These are phyloP conservation scores for Poteriospumella lacustris DNA, from an alignment of 108 stramenopile genomes.

Conservation along the genomic window DNA sequence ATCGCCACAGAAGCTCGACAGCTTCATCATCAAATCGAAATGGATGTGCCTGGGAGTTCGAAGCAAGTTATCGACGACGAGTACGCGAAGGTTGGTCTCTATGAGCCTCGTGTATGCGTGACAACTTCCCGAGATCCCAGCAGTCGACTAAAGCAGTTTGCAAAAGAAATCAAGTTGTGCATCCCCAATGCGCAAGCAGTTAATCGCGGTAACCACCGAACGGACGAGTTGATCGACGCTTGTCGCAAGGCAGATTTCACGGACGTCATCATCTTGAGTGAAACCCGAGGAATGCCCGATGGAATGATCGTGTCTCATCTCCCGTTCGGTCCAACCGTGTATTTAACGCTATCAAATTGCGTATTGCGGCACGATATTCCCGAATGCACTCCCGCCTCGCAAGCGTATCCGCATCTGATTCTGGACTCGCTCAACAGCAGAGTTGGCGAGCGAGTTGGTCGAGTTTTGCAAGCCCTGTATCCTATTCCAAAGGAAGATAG, in stretches of 20 bases:
- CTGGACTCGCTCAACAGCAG: slow-evolving; percentile 72
- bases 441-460: slow-evolving; percentile 80
- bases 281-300: slow-evolving; percentile 98
- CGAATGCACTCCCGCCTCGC: slow-evolving; percentile 79
- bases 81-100: slow-evolving; percentile 82
- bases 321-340: slow-evolving; percentile 94
- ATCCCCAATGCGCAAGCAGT: slow-evolving; percentile 87
- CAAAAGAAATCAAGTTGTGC: slow-evolving; percentile 90
- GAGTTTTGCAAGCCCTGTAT: slow-evolving; percentile 86
- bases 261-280: slow-evolving; percentile 87
- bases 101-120: slow-evolving; percentile 88
- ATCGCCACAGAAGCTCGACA: slow-evolving; percentile 76
- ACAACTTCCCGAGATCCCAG: slow-evolving; percentile 89
- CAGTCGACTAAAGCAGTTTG: slow-evolving; percentile 89
- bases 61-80: slow-evolving; percentile 81
- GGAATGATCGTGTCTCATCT: slow-evolving; percentile 93
- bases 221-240: slow-evolving; percentile 81
- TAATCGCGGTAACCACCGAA: slow-evolving; percentile 88
- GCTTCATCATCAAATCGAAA: slow-evolving; percentile 52
- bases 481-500: slow-evolving; percentile 84
- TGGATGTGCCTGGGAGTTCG: slow-evolving; percentile 61
- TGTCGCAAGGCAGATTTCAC: slow-evolving; percentile 84
- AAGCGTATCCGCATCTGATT: slow-evolving; percentile 88
- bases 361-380: slow-evolving; percentile 94
- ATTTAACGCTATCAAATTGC: slow-evolving; percentile 77